These are phyloP conservation scores for Pyricularia grisea DNA, from an alignment of 2,329 filamentous ascomycete species.

Conservation along the genomic window DNA sequence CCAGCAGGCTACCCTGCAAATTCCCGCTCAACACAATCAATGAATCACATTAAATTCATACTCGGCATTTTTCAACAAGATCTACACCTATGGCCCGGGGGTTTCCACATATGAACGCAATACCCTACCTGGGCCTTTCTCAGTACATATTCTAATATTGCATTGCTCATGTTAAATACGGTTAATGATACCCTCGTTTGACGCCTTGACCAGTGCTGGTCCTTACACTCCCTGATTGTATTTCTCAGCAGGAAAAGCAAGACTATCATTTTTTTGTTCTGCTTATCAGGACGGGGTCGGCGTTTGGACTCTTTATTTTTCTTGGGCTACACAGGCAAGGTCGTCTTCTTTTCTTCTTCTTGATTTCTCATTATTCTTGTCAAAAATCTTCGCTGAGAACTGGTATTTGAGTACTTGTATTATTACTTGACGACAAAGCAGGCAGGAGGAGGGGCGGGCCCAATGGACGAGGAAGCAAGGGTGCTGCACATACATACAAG, in stretches of 20 bases:
- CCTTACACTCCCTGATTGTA: background rate
- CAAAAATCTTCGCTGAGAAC: background rate
- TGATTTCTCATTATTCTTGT: background rate
- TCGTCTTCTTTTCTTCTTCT: background rate
- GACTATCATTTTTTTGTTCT: background rate
- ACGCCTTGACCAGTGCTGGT: background rate
- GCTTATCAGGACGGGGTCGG: background rate
- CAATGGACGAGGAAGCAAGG: background rate
- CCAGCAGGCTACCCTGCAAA: background rate
- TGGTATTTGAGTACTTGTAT: background rate
- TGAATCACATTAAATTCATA: background rate
- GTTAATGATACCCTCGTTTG: constrained; percentile 2
- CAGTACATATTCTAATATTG: background rate
- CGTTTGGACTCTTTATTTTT: background rate
- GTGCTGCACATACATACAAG: background rate
- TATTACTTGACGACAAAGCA: background rate
- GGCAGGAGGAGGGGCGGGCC: background rate
- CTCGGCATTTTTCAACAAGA: background rate
- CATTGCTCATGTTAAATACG: background rate
- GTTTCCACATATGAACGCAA: background rate
- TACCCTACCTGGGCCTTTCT: background rate
- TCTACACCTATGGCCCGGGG: background rate
- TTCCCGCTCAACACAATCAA: background rate
- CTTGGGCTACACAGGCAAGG: background rate
- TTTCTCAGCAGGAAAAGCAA: background rate